phyloP scores from a whole-genome alignment of 164 flowering plant genomes.

The Macadamia integrifolia region DNA sequence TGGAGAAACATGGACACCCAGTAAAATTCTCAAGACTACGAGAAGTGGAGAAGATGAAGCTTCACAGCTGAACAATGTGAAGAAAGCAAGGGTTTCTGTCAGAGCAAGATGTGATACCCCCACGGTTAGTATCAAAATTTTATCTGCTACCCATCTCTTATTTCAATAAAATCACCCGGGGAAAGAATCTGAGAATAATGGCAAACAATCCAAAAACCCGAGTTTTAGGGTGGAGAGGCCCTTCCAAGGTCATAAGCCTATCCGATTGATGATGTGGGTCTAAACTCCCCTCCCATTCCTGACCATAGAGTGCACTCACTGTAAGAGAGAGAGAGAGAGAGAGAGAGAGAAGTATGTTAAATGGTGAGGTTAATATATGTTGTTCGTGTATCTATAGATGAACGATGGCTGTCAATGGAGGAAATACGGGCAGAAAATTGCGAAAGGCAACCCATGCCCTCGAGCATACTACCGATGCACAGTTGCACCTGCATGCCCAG shows the following conservation, averaged over 20 bases:
- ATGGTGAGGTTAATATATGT: too few relatives aligned
- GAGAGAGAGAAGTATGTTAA: too few relatives aligned
- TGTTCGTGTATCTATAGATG: conserved; percentile 31
- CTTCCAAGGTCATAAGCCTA: too few relatives aligned
- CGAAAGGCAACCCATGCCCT: conserved; percentile 77
- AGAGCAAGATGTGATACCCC: conserved; percentile 77
- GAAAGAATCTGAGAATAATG: too few relatives aligned
- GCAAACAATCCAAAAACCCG: too few relatives aligned
- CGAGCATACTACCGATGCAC: conserved; percentile 76
- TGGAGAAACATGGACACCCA: conserved; percentile 45
- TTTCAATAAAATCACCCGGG: too few relatives aligned
- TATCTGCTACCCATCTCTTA: not conserved
- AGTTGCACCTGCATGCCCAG: conserved; percentile 60
- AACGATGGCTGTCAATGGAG: conserved; percentile 81
- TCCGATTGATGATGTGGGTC: too few relatives aligned
- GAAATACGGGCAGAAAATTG: conserved; percentile 66
- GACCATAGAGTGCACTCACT: too few relatives aligned
- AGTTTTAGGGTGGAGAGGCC: too few relatives aligned
- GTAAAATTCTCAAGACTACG: conserved; percentile 35
- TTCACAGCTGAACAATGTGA: conserved; percentile 38
- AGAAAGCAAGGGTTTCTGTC: conserved; percentile 87
- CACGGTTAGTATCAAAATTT: conserved; percentile 44
- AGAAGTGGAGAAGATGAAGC: conserved; percentile 47
- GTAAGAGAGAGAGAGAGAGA: too few relatives aligned
- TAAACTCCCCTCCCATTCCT: too few relatives aligned